Evolutionary conservation across 2,329 filamentous ascomycete genomes (phyloP), one percentile per base, ranked within the genome.

Genomic region (Epichloe aotearoae): DNA sequence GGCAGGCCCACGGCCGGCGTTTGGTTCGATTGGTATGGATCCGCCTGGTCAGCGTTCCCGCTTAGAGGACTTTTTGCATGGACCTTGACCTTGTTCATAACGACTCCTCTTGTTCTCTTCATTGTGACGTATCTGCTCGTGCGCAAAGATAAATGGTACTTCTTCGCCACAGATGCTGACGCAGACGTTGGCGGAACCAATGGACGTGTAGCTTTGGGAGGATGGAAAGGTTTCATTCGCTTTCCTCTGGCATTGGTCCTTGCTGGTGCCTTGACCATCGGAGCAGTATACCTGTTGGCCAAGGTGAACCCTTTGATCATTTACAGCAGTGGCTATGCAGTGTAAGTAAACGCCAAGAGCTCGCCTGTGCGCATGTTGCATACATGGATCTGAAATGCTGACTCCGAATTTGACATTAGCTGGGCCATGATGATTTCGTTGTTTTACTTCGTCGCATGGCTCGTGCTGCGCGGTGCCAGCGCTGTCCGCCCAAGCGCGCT

Each of bases 11-110:
- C 76, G 15, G 73, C 79, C 53, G 87, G 83, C 33, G 88, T 97
- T 14, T 98, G 90, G 88, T 97, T 97, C 62, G 93, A 97, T 62
- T 68, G 97, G 7, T 91, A 95, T 56, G 93, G 91, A 42, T 77
- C 75, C 50, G 74, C 74, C 1, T 89, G 96, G 64, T 86, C 84
- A 15, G 74, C 95, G 2, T 86, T 96, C 62, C 76, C 78, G 45
- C 74, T 96, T 39, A 80, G 86, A 55, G 89, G 87, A 7, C 75
- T 97, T 52, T 97, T 97, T 66, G 89, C 88, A 3, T 81, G 93
- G 69, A 90, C 88, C 5, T 76, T 97, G 30, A 86, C 86, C 1
- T 69, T 97, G 12, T 79, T 97, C 19, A 83, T 95, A 19, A 83
- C 83, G 19, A 82, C 85, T 1, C 91, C 91, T 1, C 64, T 97